These are phyloP conservation scores for Aspergillus alliaceus DNA, from an alignment of 2,329 filamentous ascomycete genomes.

Conservation along the genomic window DNA sequence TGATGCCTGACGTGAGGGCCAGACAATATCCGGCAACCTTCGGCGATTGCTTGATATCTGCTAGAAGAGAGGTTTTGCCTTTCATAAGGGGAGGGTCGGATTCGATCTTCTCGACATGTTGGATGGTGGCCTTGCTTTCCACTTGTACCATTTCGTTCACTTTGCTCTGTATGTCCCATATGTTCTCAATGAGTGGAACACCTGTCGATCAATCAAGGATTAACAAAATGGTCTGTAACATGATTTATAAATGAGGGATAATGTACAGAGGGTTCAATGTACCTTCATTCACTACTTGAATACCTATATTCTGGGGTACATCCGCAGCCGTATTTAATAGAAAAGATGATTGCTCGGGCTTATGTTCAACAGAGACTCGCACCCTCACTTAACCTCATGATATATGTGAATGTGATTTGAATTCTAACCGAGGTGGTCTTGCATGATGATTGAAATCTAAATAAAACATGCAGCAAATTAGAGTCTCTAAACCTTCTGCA, in stretches of 20 bases:
- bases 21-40: slow-evolving; percentile 18
- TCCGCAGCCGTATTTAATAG: not conserved
- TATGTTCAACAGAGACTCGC: not conserved
- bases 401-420: not conserved
- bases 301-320: not conserved
- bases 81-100: not conserved
- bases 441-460: not conserved
- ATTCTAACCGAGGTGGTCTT: not conserved
- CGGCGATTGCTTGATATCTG: slow-evolving; percentile 6
- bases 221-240: too few relatives aligned
- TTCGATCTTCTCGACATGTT: not conserved
- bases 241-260: not conserved
- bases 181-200: not conserved
- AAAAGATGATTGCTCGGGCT: not conserved
- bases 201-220: not conserved
- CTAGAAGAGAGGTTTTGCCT: slow-evolving; percentile 1
- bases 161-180: not conserved
- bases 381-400: not conserved
- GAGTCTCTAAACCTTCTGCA: too few relatives aligned
- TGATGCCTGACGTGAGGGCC: slow-evolving; percentile 23
- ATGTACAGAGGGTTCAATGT: not conserved
- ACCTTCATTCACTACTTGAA: not conserved
- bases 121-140: not conserved
- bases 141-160: not conserved
- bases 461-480: not conserved